phyloP scores from a whole-genome alignment of 305 asterid genomes.

The Rubia peregrina region DNA sequence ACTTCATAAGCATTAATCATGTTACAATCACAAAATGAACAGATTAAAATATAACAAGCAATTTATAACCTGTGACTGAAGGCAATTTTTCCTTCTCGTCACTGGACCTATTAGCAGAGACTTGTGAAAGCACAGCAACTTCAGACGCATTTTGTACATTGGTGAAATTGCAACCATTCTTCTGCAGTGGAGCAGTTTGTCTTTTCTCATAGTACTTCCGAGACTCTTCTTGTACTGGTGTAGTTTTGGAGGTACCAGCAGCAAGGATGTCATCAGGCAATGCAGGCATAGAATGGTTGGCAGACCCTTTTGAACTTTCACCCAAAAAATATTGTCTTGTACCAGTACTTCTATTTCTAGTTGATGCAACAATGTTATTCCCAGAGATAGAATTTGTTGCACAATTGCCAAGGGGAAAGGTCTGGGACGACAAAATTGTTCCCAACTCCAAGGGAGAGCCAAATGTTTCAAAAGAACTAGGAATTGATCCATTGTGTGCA shows the following conservation, averaged over 20 bases:
- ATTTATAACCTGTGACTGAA: slow-evolving; percentile 30
- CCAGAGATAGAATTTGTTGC: slow-evolving; percentile 24
- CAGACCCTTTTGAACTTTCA: slow-evolving; percentile 27
- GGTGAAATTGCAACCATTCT: slow-evolving; percentile 17
- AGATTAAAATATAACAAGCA: not conserved
- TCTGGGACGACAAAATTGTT: slow-evolving; percentile 15
- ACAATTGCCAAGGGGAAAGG: slow-evolving; percentile 21
- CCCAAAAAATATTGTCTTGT: slow-evolving; percentile 21
- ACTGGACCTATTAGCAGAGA: slow-evolving; percentile 28
- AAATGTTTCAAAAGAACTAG: slow-evolving; percentile 23
- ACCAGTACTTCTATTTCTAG: slow-evolving; percentile 18
- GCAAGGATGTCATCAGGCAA: slow-evolving; percentile 19
- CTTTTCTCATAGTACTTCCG: slow-evolving; percentile 22
- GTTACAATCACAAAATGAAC: not conserved
- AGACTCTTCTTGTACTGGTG: slow-evolving; percentile 24
- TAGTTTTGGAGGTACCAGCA: slow-evolving; percentile 23
- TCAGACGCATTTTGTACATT: slow-evolving; percentile 22
- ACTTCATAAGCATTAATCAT: not conserved
- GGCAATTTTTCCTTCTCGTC: slow-evolving; percentile 22
- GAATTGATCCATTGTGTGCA: slow-evolving; percentile 23
- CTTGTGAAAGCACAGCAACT: slow-evolving; percentile 19
- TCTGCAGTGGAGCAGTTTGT: slow-evolving; percentile 13
- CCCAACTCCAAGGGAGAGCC: slow-evolving; percentile 21
- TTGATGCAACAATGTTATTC: slow-evolving; percentile 25
- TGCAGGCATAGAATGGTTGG: slow-evolving; percentile 25